phyloP scores from a whole-genome alignment of 805 yeast species.

The fission yeast (Schizosaccharomyces pombe) region ASM294v3 CU329670.1:1604501-1605000 shows the following conservation, averaged over 20 bases:
- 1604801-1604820: constrained; percentile 75
- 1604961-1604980: too few relatives aligned
- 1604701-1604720: constrained; percentile 70
- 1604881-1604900: not conserved
- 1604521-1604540: constrained; percentile 19
- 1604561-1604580: constrained; percentile 74
- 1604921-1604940: too few relatives aligned
- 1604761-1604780: constrained; percentile 57
- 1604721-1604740: constrained; percentile 93
- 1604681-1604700: constrained; percentile 52
- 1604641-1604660: constrained; percentile 66
- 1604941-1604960: too few relatives aligned
- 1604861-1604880: not conserved
- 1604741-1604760: constrained; percentile 77
- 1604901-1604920: too few relatives aligned
- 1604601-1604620: constrained; percentile 88
- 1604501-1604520: too few relatives aligned
- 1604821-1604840: constrained; percentile 57
- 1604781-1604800: constrained; percentile 27
- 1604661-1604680: constrained; percentile 74
- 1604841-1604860: constrained; percentile 3
- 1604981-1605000: too few relatives aligned
- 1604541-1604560: constrained; percentile 28
- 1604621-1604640: constrained; percentile 81
- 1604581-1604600: constrained; percentile 92